Percentiles rank a stretch among this genome's conserved stretches.
phyloP scores from a whole-genome alignment of 768 basidiomycete genomes.

The Crepidotus variabilis region DNA sequence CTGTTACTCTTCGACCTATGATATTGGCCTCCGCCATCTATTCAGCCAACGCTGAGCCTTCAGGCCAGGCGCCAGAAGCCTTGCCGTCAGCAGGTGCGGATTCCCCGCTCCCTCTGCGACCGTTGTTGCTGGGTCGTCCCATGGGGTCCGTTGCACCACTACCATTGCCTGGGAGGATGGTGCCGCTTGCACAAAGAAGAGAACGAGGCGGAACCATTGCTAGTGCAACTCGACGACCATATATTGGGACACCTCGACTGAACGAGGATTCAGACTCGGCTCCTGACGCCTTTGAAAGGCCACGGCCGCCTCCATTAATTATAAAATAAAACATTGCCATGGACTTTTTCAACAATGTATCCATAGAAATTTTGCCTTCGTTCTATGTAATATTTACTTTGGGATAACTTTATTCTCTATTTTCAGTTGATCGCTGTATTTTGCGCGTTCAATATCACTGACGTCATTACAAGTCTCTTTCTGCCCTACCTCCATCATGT shows the following conservation, averaged over 20 bases:
- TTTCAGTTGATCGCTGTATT: too few species aligned
- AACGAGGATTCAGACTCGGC: constrained; percentile 17
- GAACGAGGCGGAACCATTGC: constrained; percentile 16
- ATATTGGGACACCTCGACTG: constrained; percentile 26
- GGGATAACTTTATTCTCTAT: background rate
- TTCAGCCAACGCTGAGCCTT: background rate
- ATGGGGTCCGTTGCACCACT: constrained; percentile 12
- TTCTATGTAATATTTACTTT: background rate
- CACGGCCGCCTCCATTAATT: constrained; percentile 36
- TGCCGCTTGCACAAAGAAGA: constrained; percentile 26
- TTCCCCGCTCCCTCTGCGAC: constrained; percentile 18
- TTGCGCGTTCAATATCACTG: constrained; percentile 7
- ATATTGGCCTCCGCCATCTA: constrained; percentile 17
- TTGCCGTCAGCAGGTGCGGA: constrained; percentile 5
- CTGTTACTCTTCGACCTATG: constrained; percentile 20
- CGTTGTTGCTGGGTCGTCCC: constrained; percentile 32
- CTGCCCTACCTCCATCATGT: constrained; percentile 42
- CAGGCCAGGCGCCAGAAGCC: background rate
- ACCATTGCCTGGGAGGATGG: constrained; percentile 19
- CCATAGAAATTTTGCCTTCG: background rate
- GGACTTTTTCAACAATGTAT: background rate
- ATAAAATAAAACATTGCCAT: background rate
- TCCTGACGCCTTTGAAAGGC: constrained; percentile 32
- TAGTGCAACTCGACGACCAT: constrained; percentile 21
- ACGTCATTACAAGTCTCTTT: constrained; percentile 19